Evolutionary conservation across 208 protist genomes (phyloP), one percentile per base, ranked within the genome.

Genomic region (Polymyxa betae): DNA sequence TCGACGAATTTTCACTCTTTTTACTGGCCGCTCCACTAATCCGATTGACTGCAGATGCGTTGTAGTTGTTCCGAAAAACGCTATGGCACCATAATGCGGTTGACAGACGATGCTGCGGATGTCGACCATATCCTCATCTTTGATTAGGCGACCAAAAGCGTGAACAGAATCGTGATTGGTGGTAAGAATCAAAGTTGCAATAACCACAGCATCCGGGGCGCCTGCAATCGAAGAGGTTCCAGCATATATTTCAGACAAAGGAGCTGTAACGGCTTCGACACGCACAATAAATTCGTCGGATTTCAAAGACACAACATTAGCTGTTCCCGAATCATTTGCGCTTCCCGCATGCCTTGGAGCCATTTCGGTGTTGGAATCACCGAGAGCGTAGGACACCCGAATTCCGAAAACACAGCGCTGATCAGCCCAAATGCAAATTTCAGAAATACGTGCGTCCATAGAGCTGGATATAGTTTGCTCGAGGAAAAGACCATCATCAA

Each of bases 81-180:
- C 72, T 20, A 82, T 43, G 5, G 35, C n/a, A 20, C 72, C 72
- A 82, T 82, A n/a, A 35, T 20, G 35, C 5, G 72, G 72, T 40
- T 40, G 72, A 35, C 72, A 43, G n/a, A 38, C 12, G 40, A 35
- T 82, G 54, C 16, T 29, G 54, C 54, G 29, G 54, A 66, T 66
- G 54, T 29, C 54, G 5, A 45, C 72, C n/a, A 20, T 43, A 82
- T 5, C 5, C 16, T 82, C 72, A 82, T 82, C 72, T 5, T 20
- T n/a, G 35, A 45, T 35, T 40, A n/a, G 40, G 16, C 72, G 72
- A 82, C 72, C 72, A 43, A 82, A 82, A 45, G 16, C 35, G n/a
- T 82, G 40, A n/a, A 82, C 72, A 43, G 40, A 5, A 40, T 82
- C 72, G 72, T 82, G 72, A 82, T 82, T 82, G 72, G 72, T 82